Base-by-base conservation (phyloP, 208 protist genomes). In the Crithidia fasciculata region DNA sequence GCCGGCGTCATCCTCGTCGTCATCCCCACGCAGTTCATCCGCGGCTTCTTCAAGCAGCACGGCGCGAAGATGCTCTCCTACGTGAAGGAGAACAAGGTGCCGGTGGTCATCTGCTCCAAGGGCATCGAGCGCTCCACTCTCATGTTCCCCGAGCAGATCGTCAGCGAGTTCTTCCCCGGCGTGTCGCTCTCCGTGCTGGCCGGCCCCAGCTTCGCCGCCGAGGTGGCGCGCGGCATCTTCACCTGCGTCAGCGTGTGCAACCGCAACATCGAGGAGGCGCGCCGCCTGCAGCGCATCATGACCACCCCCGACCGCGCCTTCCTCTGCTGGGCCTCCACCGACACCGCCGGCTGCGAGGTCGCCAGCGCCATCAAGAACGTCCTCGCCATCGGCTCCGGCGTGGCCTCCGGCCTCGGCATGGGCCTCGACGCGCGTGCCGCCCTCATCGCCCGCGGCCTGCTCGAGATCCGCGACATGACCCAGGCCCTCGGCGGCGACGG, bases 351-450 rank as follows among this genome's bases (percentile, higher is more conserved):
- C 18, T 93, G 88, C 52, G 93, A 98, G 82, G 85, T 97, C 37
- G 82, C 89, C 57, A 95, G 93, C 74, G 92, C 95, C n/a, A 60
- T 97, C 40, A 96, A 97, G 82, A 97, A 97, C 82, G 93, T 98
- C 28, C 77, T 97, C 57, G 90, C 89, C 65, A 96, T 96, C 76
- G 90, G 86, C 50, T 94, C 92, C 28, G 94, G 92, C 53, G 69
- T 89, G 37, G 57, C 85, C 43, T 82, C 71, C 47, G 92, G 90
- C 16, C 86, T 95, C 44, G 89, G 87, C 61, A 85, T 89, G 63
- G 91, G 86, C 41, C 55, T 74, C 54, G 94, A 96, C 76, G 90
- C 89, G 28, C 86, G 91, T 19, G 91, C 91, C 18, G 85, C 86
- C 45, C 81, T 97, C 43, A 96, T 97, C 69, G 76, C 85, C 28